Evolutionary conservation across 23 red algal genomes (phyloP), one percentile per base, ranked within the genome.

Genomic region (Gracilaria gracilis): DNA sequence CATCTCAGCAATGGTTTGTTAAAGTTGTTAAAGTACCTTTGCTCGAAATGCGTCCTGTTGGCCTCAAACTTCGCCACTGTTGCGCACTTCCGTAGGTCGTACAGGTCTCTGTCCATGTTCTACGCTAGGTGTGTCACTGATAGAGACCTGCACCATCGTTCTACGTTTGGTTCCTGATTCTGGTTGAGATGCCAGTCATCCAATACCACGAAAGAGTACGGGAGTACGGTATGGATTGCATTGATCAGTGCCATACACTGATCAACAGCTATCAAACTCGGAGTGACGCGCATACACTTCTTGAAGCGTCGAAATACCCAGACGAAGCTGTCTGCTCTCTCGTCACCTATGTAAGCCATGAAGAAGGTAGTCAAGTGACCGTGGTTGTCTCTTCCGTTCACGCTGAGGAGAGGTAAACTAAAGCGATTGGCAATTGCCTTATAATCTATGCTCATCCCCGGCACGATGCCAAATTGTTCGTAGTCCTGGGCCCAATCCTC

Each of bases 401-500:
- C 7, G 8, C 0, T 80, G 0, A 80, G 17, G 17, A 80, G 44
- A 28, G 42, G 46, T 25, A 80, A 14, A 11, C 15, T 38, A 57
- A 80, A 80, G 1, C 46, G 35, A 46, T 80, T 80, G 8, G 51
- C 51, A 2, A 55, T 55, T 1, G 51, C 8, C 19, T 55, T 55
- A 20, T 12, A 62, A 14, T 46, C 13, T 27, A 80, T 11, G 7
- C 13, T 15, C 20, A 80, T 23, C 5, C 75, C 46, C 4, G 42
- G 75, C 1, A 80, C 75, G 8, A 80, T 49, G 42, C n/a, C 75
- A 17, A 57, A 33, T 23, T n/a, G 48, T 33, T 57, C 75, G 38
- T 80, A 80, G 46, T 57, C 75, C 19, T 48, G 14, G 44, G 6
- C 9, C 73, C 73, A 78, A 17, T 78, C 44, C 73, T 37, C 20